A percentile compares a stretch with the other conserved stretches of the same genome.
Evolutionary conservation across 140 eudicot species (phyloP).

Genomic region (Bidens hawaiensis): DNA sequence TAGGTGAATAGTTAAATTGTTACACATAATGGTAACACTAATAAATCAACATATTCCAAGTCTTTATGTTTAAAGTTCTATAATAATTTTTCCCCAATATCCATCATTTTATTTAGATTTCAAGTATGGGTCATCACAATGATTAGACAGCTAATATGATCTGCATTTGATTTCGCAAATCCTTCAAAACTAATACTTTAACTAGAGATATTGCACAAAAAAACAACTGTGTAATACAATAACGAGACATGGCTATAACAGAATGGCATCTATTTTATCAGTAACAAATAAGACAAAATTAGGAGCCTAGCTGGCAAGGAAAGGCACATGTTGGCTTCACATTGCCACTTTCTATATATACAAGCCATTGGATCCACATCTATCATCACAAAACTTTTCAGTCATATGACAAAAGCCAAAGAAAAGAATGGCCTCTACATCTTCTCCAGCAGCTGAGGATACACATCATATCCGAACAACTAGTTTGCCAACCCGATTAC

Average conservation of each 20-base stretch:
- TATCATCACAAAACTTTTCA: constrained; percentile 8
- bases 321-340: constrained; percentile 31
- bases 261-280: constrained; percentile 17
- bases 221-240: constrained; percentile 21
- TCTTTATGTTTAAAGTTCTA: no score
- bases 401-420: neutral
- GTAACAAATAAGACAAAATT: constrained; percentile 23
- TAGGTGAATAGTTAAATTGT: no score
- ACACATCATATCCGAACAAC: no score
- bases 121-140: constrained; percentile 22
- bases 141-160: constrained; percentile 30
- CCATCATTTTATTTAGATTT: constrained; percentile 16
- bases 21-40: no score
- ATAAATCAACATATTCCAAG: no score
- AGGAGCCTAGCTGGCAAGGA: constrained; percentile 27
- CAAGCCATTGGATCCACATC: neutral
- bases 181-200: constrained; percentile 25
- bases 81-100: constrained; percentile 9
- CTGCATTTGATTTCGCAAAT: constrained; percentile 25
- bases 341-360: constrained; percentile 20
- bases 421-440: constrained; percentile 32
- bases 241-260: constrained; percentile 20
- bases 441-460: no score
- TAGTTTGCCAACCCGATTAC: no score
- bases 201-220: constrained; percentile 14